Evolutionary conservation across 179 eudicot species (phyloP), one percentile per base, ranked within the genome.

Genomic region (Heliamphora pulchella): DNA sequence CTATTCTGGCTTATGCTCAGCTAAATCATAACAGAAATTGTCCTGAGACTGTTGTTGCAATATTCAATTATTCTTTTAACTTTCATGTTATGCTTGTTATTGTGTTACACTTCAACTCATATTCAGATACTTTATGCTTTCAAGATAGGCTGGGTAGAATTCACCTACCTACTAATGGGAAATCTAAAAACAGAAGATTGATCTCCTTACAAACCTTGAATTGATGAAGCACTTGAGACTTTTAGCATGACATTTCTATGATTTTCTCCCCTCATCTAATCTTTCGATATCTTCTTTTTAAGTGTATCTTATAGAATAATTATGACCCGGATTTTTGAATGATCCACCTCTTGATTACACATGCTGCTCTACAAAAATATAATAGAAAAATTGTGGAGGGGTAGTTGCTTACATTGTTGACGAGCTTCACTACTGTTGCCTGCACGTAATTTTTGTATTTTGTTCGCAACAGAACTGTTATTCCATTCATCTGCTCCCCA

Each of bases 371-470:
- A 22, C n/a, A 14, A 46, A 18, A n/a, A 75, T 39, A 5, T 3
- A 4, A 8, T 9, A 3, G 11, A 17, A 6, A 8, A 55, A 3
- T 44, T 13, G 39, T 17, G 14, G 77, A 66, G 18, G 9, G 41
- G n/a, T 62, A 5, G 46, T 20, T 55, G 79, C 92, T 89, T 90
- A 93, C 96, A 83, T 90, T 91, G 82, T 85, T 81, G 78, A 85
- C 83, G 17, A 93, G 91, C 87, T 91, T 90, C 74, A 88, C 81
- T 48, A 93, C 91, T 71, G 87, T 84, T 55, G 93, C 97, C 81
- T 91, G 96, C 90, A 87, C 88, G 84, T 91, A 93, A 71, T 89
- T 93, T 79, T 93, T 93, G 85, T 93, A 93, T 80, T 93, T 93
- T 22, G 97, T 90, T 79, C 92, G 88, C 74, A 93, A 82, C 81